A percentile compares a stretch with the other conserved stretches of the same genome.
These are phyloP conservation scores for Xerocomellus intermedius DNA, from an alignment of 768 basidiomycete species.

Conservation along the genomic window DNA sequence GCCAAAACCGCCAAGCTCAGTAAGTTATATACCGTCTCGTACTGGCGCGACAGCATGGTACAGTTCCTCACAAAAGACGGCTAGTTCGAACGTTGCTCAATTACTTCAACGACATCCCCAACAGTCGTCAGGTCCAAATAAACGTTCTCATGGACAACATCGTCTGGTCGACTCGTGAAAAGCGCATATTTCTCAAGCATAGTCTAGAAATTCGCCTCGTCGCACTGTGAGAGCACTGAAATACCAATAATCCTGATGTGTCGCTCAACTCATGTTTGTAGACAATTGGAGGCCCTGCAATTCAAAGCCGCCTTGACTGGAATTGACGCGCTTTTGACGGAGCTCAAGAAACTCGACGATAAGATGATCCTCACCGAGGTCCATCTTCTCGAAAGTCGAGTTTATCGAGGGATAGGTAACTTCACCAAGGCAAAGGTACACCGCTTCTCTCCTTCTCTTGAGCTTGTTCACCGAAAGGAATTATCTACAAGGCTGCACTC, in stretches of 20 bases:
- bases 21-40: conserved; percentile 27
- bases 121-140: conserved; percentile 75
- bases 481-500: conserved; percentile 61
- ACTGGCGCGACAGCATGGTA: background rate
- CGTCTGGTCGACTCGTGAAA: conserved; percentile 87
- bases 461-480: background rate
- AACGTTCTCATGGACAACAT: conserved; percentile 87
- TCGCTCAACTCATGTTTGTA: conserved; percentile 26
- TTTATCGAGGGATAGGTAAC: conserved; percentile 88
- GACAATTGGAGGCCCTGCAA: conserved; percentile 72
- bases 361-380: conserved; percentile 98
- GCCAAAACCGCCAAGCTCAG: conserved; percentile 97
- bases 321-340: conserved; percentile 85
- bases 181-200: conserved; percentile 94
- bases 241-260: background rate
- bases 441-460: background rate
- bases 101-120: conserved; percentile 78
- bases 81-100: conserved; percentile 91
- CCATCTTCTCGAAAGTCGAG: conserved; percentile 88
- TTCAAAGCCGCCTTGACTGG: conserved; percentile 77
- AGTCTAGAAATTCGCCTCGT: conserved; percentile 88
- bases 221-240: conserved; percentile 49
- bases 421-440: conserved; percentile 84
- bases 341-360: conserved; percentile 92
- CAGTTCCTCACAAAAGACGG: background rate